A percentile compares a stretch with the other conserved stretches of the same genome.
Evolutionary conservation across 495 filamentous ascomycete species (phyloP).

Genomic region (Tuber borchii): DNA sequence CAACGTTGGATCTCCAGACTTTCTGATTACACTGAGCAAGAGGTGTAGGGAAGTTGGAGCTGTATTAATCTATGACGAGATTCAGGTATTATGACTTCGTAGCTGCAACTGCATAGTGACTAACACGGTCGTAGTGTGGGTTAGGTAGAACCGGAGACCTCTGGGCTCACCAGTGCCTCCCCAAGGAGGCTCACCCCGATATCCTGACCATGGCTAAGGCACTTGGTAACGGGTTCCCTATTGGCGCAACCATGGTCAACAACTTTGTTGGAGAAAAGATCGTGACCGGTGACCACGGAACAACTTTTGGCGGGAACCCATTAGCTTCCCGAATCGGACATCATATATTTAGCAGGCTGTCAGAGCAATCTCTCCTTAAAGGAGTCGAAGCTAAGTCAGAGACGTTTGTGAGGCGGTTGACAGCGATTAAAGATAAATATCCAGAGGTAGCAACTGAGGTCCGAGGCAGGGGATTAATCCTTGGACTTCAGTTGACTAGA

Average conservation of each 20-base stretch:
- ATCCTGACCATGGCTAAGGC: slow-evolving; percentile 92
- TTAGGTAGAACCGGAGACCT: slow-evolving; percentile 75
- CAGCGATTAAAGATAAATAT: slow-evolving; percentile 56
- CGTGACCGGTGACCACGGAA: slow-evolving; percentile 88
- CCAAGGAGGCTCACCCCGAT: slow-evolving; percentile 78
- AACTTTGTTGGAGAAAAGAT: slow-evolving; percentile 72
- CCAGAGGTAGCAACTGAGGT: slow-evolving; percentile 69
- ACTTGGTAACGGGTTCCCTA: slow-evolving; percentile 90
- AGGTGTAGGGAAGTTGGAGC: slow-evolving; percentile 84
- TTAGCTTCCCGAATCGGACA: slow-evolving; percentile 77
- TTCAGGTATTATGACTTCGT: slow-evolving; percentile 44
- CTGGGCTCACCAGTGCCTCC: slow-evolving; percentile 76
- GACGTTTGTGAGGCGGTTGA: slow-evolving; percentile 60
- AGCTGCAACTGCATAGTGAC: neutral
- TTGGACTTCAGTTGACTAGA: slow-evolving; percentile 71
- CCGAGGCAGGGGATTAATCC: slow-evolving; percentile 72
- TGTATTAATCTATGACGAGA: slow-evolving; percentile 89
- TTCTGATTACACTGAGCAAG: slow-evolving; percentile 66
- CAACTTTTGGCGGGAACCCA: slow-evolving; percentile 94
- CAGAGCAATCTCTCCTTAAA: slow-evolving; percentile 57
- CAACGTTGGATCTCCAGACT: slow-evolving; percentile 71
- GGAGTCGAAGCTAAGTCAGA: slow-evolving; percentile 59
- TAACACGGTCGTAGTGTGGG: slow-evolving; percentile 64
- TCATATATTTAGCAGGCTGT: slow-evolving; percentile 69
- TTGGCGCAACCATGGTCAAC: slow-evolving; percentile 83